phyloP scores from a whole-genome alignment of 257 asterid species.

The Capsicum chinense region DNA sequence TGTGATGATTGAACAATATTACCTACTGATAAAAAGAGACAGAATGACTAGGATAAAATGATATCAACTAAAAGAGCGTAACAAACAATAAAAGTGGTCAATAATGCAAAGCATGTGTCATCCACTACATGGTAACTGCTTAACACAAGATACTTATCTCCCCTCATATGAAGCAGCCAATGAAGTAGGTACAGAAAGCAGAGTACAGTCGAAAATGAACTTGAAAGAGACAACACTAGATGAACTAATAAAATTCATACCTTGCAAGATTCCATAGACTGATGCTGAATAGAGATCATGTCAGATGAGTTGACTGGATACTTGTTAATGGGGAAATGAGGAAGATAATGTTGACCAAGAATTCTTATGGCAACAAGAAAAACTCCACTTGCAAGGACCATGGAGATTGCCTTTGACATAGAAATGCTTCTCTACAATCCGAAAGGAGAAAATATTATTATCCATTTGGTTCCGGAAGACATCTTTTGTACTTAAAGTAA shows the following conservation, averaged over 20 bases:
- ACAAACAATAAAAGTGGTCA: not conserved
- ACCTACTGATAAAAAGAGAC: not conserved
- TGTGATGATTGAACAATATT: slow-evolving; percentile 14
- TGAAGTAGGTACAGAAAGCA: no score
- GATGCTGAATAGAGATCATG: slow-evolving; percentile 40
- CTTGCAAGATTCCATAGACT: slow-evolving; percentile 53
- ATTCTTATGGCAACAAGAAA: slow-evolving; percentile 61
- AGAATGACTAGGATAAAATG: not conserved
- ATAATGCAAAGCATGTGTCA: not conserved
- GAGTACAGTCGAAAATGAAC: not conserved
- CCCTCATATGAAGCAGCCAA: not conserved
- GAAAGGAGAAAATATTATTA: slow-evolving; percentile 26
- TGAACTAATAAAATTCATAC: slow-evolving; percentile 45
- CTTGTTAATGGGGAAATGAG: slow-evolving; percentile 46
- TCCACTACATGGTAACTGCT: not conserved
- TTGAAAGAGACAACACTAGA: not conserved
- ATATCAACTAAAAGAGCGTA: not conserved
- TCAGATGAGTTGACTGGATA: slow-evolving; percentile 12
- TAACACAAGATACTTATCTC: not conserved
- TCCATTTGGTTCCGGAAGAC: not conserved
- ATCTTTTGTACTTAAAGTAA: not conserved
- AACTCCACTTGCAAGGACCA: slow-evolving; percentile 62
- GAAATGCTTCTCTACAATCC: slow-evolving; percentile 62
- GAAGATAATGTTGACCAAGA: slow-evolving; percentile 54
- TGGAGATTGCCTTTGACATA: slow-evolving; percentile 54